Base-by-base conservation (phyloP, 1,284 basidiomycete species). In the Tilletiaria anomala region DNA sequence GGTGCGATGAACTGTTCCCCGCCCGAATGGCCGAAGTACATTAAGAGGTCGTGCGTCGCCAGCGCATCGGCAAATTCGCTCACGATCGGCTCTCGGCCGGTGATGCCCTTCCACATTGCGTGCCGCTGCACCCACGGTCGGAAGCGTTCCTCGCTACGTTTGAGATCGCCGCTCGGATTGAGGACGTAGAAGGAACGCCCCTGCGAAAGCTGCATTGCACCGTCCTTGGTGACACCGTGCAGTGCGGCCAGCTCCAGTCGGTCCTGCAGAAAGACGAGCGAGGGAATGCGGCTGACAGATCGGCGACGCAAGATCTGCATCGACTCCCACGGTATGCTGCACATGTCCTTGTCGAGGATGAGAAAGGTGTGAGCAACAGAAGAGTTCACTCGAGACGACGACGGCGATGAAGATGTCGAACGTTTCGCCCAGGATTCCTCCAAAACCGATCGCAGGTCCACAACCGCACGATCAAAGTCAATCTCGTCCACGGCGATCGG, bases 11-110 rank as follows among this genome's bases (percentile, higher is more conserved):
- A 99, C 61, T 94, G 87, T 65, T 96, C 89, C 1, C 78, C 91
- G 8, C 91, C 89, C 1, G 87, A 86, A 61, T 99, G 91, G 6
- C 91, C 91, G 61, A 96, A 94, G 70, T 96, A 97, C 29, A 65
- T 49, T 10, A 66, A 23, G n/a, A 62, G 45, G 42, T 62, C 59
- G n/a, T 48, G 42, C 4, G 38, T 32, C 6, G 44, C 46, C 3
- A 66, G 54, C 15, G 53, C 55, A 2, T 46, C 44, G 1, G 53
- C 43, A 11, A 63, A 43, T 39, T 65, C 60, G 29, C 60, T 50
- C 4, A 53, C 38, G 8, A 59, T 48, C 14, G 63, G 83, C 5
- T 76, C 69, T 32, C 76, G 73, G 0, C 84, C 88, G 6, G 77
- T 70, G 31, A 87, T 75, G 1, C 91, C 88, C 34, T 77, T 73